Conservation (phyloP, 2,329 filamentous ascomycete species). For the Xylariaceae sp. region DNA sequence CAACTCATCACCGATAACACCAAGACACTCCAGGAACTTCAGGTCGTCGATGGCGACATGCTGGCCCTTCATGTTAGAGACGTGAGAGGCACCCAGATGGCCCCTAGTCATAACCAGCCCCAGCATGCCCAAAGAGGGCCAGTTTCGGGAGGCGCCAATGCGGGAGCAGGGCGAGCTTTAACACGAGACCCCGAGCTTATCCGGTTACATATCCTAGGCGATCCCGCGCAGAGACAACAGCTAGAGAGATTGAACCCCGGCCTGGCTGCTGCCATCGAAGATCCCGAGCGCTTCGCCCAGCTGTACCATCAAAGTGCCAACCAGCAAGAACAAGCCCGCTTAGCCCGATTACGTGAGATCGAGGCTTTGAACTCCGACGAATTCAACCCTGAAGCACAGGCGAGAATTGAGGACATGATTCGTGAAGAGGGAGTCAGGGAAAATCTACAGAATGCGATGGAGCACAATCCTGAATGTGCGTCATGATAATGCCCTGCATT, state of each 20-base stretch:
- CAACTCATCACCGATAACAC: constrained; percentile 69
- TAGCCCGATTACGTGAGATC: constrained; percentile 76
- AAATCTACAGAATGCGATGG: constrained; percentile 93
- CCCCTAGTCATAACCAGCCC: constrained; percentile 31
- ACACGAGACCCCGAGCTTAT: constrained; percentile 71
- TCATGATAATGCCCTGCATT: no score
- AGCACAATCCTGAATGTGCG: constrained; percentile 93
- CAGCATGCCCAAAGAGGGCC: constrained; percentile 29
- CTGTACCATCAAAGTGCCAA: constrained; percentile 63
- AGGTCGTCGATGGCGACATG: constrained; percentile 87
- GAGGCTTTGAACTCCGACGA: constrained; percentile 85
- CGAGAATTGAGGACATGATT: constrained; percentile 94
- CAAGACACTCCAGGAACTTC: constrained; percentile 75
- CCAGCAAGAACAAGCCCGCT: constrained; percentile 65
- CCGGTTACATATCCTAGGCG: constrained; percentile 74
- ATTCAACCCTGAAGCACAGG: constrained; percentile 87
- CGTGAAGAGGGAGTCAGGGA: constrained; percentile 90
- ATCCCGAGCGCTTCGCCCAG: constrained; percentile 70
- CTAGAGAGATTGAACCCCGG: constrained; percentile 69
- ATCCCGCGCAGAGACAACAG: constrained; percentile 66
- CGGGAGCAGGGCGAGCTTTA: constrained; percentile 18
- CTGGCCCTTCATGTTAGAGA: constrained; percentile 75
- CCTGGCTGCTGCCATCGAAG: constrained; percentile 69
- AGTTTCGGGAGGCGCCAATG: constrained; percentile 5
- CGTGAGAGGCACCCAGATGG: constrained; percentile 43